Base-by-base conservation (phyloP, 176 grass and related monocot genomes). In the Juncus inflexus region DNA sequence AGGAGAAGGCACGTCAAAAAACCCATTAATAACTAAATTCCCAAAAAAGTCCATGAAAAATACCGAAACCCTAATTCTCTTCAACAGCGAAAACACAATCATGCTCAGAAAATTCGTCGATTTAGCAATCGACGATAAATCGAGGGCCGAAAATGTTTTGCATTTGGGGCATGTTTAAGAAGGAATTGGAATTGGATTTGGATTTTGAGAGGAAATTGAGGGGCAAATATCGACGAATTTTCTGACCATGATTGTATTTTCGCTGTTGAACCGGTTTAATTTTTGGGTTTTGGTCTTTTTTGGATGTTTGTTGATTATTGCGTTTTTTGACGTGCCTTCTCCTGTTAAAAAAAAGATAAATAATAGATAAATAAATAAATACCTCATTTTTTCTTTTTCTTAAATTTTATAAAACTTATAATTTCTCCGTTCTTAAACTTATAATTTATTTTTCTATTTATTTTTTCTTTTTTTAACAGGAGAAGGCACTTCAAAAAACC, bases 111-210 rank as follows among this genome's bases (percentile, higher is more conserved):
- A 71, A 51, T 97, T 97, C 74, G 85, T 97, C 15, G 92, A 79
- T 57, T 91, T 87, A 52, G 87, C 92, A 67, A 71, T 97, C 53
- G 80, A 88, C 61, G 92, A 82, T 35, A 97, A 83, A 77, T 89
- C 87, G 52, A 82, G 87, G 78, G 86, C 87, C 65, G 92, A 97
- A 89, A 83, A 86, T 82, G 82, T 87, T 40, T 91, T 82, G 60
- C 87, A 97, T 82, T 85, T 89, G 81, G 92, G 92, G 64, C 19
- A 28, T 28, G 19, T 28, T 28, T 28, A 28, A 28, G 19, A 28
- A 28, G 19, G 19, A 28, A 6, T 47, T 47, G 19, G 19, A 28
- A 6, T 47, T 47, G 43, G 9, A 9, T 6, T 47, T 47, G 4
- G 9, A 5, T 5, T 47, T 47, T 5, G 9, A 5, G 43, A 47